phyloP scores from a whole-genome alignment of 768 basidiomycete species.

The Tulasnella sp. region DNA sequence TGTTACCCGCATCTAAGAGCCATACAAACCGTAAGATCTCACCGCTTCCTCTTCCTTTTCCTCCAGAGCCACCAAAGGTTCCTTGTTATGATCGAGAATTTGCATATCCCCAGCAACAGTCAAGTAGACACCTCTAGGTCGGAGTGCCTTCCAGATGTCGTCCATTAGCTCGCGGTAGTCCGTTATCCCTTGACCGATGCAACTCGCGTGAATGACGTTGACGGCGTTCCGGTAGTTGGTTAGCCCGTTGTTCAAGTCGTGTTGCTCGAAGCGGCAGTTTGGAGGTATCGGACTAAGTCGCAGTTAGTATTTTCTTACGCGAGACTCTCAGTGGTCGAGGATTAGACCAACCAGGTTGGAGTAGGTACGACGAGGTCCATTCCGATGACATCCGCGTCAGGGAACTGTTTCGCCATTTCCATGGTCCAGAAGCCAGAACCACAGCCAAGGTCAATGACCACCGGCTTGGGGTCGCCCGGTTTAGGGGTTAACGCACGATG shows the following conservation, averaged over 20 bases:
- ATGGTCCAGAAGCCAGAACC: neutral
- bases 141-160: neutral
- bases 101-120: neutral
- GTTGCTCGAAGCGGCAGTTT: conserved; percentile 1
- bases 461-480: neutral
- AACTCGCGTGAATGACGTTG: neutral
- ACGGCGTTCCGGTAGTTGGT: neutral
- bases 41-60: neutral
- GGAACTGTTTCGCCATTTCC: conserved; percentile 1
- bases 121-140: neutral
- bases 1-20: too few species aligned
- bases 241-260: neutral
- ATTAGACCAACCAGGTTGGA: neutral
- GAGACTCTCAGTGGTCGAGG: neutral
- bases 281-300: neutral
- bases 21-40: neutral
- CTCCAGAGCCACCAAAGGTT: neutral
- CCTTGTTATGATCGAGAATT: neutral
- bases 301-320: neutral
- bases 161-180: neutral
- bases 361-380: neutral
- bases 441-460: neutral
- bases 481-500: neutral
- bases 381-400: neutral
- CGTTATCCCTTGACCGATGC: neutral